These are phyloP conservation scores for Onygenales sp. DNA, from an alignment of 2,329 filamentous ascomycete genomes.

Conservation along the genomic window DNA sequence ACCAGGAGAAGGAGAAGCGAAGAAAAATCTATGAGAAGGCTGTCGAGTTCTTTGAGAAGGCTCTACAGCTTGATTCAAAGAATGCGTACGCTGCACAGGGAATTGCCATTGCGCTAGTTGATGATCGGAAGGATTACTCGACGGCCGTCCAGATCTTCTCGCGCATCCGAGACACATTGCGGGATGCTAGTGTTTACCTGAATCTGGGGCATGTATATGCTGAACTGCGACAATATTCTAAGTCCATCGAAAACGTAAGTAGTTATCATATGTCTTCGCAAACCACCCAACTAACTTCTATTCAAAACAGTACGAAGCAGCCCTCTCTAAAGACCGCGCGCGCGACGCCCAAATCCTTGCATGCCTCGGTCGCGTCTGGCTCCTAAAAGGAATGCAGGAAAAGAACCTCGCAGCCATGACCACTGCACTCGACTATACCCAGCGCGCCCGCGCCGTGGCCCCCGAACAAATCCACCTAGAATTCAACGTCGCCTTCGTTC, in stretches of 20 bases:
- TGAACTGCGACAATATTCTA: conserved; percentile 79
- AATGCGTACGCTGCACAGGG: conserved; percentile 96
- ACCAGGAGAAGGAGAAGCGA: conserved; percentile 83
- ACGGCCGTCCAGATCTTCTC: conserved; percentile 78
- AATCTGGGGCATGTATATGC: conserved; percentile 91
- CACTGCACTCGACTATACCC: conserved; percentile 53
- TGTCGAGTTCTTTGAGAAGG: conserved; percentile 98
- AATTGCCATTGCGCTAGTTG: conserved; percentile 83
- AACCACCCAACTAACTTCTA: conserved; percentile 11
- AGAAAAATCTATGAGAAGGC: conserved; percentile 80
- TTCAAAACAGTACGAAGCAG: conserved; percentile 62
- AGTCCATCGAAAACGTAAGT: conserved; percentile 72
- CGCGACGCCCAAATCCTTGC: conserved; percentile 72
- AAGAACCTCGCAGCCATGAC: conserved; percentile 54
- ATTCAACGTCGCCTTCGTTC: conserved; percentile 97
- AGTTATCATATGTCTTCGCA: not conserved
- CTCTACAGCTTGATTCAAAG: conserved; percentile 82
- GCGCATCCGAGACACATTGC: conserved; percentile 81
- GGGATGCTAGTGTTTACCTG: conserved; percentile 77
- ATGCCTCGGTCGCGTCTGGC: conserved; percentile 80
- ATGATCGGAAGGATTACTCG: conserved; percentile 85
- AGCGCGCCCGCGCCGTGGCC: conserved; percentile 61
- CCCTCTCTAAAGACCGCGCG: conserved; percentile 67
- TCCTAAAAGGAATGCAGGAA: conserved; percentile 66
- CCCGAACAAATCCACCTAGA: conserved; percentile 84